Percentiles rank a stretch among this genome's conserved stretches.
Conservation (phyloP, 192 early-diverging fungal genomes). For the Backusella westeae region DNA sequence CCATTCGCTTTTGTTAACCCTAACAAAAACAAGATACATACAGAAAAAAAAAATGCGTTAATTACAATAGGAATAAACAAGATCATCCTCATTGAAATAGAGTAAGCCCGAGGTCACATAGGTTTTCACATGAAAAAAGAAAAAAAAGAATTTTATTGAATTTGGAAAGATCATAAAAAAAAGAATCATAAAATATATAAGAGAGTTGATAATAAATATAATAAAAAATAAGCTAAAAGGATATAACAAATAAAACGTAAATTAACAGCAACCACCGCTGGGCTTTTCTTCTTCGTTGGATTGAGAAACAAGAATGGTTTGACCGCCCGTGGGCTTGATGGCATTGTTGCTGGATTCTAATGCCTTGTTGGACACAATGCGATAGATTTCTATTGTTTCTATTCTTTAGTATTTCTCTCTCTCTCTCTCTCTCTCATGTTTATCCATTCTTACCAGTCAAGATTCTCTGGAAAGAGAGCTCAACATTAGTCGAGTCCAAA, state of each 20-base stretch:
- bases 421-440: not conserved
- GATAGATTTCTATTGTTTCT: conserved; percentile 79
- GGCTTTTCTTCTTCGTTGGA: conserved; percentile 55
- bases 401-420: not conserved
- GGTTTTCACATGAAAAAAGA: not conserved
- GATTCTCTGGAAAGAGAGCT: conserved; percentile 93
- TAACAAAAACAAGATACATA: not conserved
- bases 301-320: conserved; percentile 67
- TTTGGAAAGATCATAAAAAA: not conserved
- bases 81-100: not conserved
- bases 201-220: not conserved
- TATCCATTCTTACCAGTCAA: conserved; percentile 68
- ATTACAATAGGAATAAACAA: not conserved
- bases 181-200: not conserved
- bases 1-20: not conserved
- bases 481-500: conserved; percentile 95
- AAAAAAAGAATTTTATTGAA: not conserved
- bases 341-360: conserved; percentile 77
- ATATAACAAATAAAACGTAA: conserved; percentile 26
- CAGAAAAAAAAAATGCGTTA: not conserved
- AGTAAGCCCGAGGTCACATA: not conserved
- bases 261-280: conserved; percentile 61
- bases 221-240: not conserved
- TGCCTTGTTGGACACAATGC: conserved; percentile 95
- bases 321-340: conserved; percentile 64